Evolutionary conservation across 2,329 filamentous ascomycete genomes (phyloP).

Genomic region (Myriosclerotinia curreyana): DNA sequence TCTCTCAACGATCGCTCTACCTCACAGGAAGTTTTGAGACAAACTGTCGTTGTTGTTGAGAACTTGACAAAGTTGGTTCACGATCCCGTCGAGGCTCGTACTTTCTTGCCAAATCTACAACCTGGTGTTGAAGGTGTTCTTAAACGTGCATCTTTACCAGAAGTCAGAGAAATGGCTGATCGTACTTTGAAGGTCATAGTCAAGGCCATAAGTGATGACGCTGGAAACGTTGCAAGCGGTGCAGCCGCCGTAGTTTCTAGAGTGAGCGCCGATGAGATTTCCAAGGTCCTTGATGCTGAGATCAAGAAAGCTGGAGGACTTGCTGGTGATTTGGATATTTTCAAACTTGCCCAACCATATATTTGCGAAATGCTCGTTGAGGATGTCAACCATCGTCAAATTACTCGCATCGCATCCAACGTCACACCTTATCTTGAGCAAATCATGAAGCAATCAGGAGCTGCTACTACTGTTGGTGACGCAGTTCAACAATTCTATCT

Average conservation of each 20-base stretch:
- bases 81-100: conserved; percentile 88
- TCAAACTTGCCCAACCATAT: conserved; percentile 67
- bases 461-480: conserved; percentile 62
- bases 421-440: conserved; percentile 73
- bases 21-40: conserved; percentile 87
- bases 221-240: conserved; percentile 53
- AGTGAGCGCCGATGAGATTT: conserved; percentile 69
- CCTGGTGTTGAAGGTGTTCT: conserved; percentile 89
- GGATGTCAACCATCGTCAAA: conserved; percentile 78
- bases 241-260: conserved; percentile 52
- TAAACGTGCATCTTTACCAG: conserved; percentile 85
- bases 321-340: conserved; percentile 60
- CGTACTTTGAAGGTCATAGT: conserved; percentile 83
- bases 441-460: conserved; percentile 61
- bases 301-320: conserved; percentile 68
- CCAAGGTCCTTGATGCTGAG: conserved; percentile 69
- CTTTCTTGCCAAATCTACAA: conserved; percentile 90
- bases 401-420: conserved; percentile 66
- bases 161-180: conserved; percentile 86
- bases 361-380: conserved; percentile 82
- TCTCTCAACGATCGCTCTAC: conserved; percentile 89
- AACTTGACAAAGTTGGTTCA: conserved; percentile 98
- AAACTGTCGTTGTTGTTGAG: conserved; percentile 94
- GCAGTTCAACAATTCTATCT: conserved; percentile 75
- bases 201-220: conserved; percentile 80